Conservation (phyloP, 1,284 basidiomycete species). For the Austroboletus niveus region DNA sequence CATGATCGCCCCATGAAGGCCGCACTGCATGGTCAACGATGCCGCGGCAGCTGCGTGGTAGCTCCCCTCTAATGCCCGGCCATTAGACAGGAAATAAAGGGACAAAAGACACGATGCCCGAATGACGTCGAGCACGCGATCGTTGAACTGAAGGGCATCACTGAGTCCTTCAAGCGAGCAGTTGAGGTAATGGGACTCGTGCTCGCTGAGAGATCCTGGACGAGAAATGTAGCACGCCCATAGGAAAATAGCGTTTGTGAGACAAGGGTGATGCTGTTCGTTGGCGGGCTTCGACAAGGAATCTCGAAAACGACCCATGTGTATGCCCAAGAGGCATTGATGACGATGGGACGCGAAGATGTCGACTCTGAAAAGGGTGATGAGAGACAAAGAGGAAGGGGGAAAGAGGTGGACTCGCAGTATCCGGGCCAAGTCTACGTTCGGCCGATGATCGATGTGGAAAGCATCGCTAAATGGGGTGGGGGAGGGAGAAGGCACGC, state of each 20-base stretch:
- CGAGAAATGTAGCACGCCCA: constrained; percentile 79
- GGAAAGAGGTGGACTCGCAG: constrained; percentile 46
- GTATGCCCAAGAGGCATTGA: constrained; percentile 67
- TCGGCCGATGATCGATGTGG: constrained; percentile 50
- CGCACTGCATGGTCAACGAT: constrained; percentile 63
- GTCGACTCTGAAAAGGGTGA: constrained; percentile 49
- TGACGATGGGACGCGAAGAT: constrained; percentile 73
- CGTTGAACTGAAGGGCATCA: constrained; percentile 54
- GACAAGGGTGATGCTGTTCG: constrained; percentile 66
- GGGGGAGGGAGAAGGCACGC: constrained; percentile 45
- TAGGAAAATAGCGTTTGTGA: constrained; percentile 76
- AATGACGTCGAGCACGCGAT: constrained; percentile 63
- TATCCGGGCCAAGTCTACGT: constrained; percentile 61
- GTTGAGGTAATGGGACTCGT: constrained; percentile 66
- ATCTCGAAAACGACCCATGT: constrained; percentile 61
- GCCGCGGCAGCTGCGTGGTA: constrained; percentile 70
- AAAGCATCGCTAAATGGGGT: constrained; percentile 52
- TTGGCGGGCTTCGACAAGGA: constrained; percentile 48
- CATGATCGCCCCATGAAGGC: constrained; percentile 51
- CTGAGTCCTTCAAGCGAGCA: constrained; percentile 57
- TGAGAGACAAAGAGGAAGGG: constrained; percentile 9
- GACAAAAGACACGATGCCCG: constrained; percentile 72
- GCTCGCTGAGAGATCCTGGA: constrained; percentile 60
- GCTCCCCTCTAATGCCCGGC: constrained; percentile 68
- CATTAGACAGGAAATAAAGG: constrained; percentile 70